These are phyloP conservation scores for Gracilariopsis chorda DNA, from an alignment of 23 red algal genomes.

Conservation along the genomic window DNA sequence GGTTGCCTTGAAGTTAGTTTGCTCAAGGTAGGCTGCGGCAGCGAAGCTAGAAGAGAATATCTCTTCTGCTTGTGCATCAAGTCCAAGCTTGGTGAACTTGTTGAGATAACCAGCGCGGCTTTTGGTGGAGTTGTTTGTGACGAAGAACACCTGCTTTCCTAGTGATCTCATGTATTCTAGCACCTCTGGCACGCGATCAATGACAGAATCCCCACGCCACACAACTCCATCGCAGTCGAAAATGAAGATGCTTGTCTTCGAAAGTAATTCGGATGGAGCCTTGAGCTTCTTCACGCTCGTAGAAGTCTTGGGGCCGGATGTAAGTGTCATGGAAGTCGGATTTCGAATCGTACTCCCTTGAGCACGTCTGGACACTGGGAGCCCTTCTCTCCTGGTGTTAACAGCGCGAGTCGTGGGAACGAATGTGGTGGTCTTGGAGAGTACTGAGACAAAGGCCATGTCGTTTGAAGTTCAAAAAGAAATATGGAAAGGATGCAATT, in stretches of 20 bases:
- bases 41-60: constrained; percentile 99
- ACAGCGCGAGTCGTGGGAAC: neutral
- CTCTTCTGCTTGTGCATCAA: constrained; percentile 88
- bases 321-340: neutral
- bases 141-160: constrained; percentile 93
- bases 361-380: neutral
- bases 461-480: neutral
- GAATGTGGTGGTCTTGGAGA: neutral
- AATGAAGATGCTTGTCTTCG: constrained; percentile 77
- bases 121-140: constrained; percentile 99
- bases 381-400: neutral
- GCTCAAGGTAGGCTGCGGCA: constrained; percentile 94
- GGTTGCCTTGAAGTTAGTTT: constrained; percentile 77
- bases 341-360: neutral
- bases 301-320: neutral
- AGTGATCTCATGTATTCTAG: constrained; percentile 72
- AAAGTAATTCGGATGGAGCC: constrained; percentile 50
- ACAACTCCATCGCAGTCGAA: constrained; percentile 99
- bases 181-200: constrained; percentile 75
- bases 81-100: constrained; percentile 92
- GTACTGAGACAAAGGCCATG: constrained; percentile 33
- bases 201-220: constrained; percentile 90
- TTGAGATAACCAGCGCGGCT: constrained; percentile 84
- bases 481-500: neutral
- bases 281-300: constrained; percentile 15